Evolutionary conservation across 179 eudicot genomes (phyloP), one percentile per base, ranked within the genome.

Genomic region (Carnegiea gigantea): DNA sequence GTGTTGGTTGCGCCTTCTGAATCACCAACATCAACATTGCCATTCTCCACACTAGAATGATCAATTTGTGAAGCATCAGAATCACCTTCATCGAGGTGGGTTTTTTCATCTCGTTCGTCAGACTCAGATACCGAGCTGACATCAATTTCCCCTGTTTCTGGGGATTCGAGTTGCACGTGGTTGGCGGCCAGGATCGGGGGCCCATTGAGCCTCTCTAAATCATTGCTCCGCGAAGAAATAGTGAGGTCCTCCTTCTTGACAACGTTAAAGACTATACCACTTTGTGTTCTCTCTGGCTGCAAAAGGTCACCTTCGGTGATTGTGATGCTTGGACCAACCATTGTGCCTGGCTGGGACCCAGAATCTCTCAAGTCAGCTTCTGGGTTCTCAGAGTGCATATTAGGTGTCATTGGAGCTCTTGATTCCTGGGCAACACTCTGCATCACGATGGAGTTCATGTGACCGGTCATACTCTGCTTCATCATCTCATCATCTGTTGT

Each of bases 281-380:
- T 92, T 0, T 79, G 87, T 4, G 86, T 86, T 84, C 90, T 89
- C 83, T 93, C 98, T 0, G 97, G 91, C 88, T 94, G 97, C 89
- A 94, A 83, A 73, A 90, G 77, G 65, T 96, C 99, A 0, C 99
- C 99, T 81, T 96, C 97, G 2, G 77, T 76, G 49, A 93, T 91
- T 82, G 84, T 89, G 49, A 95, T 92, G 79, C 94, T 90, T 14
- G 88, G 36, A 4, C 75, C 83, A 49, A 84, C 82, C 21, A 2
- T 28, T 2, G 67, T 20, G 7, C 79, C 80, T 24, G 77, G 28
- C 70, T 90, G 82, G 78, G 51, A 80, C 46, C 78, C 83, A 8
- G 59, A 51, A 30, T 90, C 94, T 75, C 94, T 86, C 65, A 44
- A 90, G 57, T 89, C 90, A 40, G 28, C 75, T 65, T 89, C 96